phyloP scores from a whole-genome alignment of 345 rosid species.

The Clarkia xantiana region DNA sequence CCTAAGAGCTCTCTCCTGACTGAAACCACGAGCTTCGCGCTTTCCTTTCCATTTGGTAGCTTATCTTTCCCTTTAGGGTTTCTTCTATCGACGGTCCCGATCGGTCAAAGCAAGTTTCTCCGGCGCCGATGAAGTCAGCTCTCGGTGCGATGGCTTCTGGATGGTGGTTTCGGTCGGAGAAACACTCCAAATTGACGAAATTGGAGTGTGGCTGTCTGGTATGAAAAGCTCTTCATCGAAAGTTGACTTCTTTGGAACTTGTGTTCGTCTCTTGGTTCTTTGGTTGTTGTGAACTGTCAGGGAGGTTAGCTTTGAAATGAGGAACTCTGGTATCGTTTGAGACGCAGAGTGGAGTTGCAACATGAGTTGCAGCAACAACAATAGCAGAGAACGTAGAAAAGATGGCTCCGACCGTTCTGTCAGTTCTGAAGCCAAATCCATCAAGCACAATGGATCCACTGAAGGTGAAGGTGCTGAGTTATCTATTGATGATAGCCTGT shows the following conservation, averaged over 20 bases:
- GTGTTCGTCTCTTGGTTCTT: not conserved
- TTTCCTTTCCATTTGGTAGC: constrained; percentile 2
- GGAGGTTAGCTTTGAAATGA: constrained; percentile 21
- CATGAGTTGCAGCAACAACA: constrained; percentile 46
- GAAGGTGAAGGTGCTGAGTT: constrained; percentile 12
- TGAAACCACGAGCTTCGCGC: constrained; percentile 4
- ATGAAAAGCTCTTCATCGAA: not conserved
- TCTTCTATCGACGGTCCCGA: constrained; percentile 8
- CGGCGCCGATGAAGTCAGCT: not conserved
- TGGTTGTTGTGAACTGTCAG: not conserved
- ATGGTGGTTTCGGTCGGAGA: constrained; percentile 6
- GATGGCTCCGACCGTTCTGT: constrained; percentile 12
- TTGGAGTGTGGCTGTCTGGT: constrained; percentile 9
- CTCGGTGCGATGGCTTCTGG: not conserved
- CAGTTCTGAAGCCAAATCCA: constrained; percentile 10
- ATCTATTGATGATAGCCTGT: constrained; percentile 46
- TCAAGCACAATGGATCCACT: constrained; percentile 25
- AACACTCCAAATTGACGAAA: constrained; percentile 4
- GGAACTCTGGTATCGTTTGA: constrained; percentile 25
- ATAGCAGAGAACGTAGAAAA: constrained; percentile 18
- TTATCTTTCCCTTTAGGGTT: not conserved
- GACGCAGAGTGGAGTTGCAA: constrained; percentile 17
- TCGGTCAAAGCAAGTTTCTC: constrained; percentile 9
- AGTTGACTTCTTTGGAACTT: not conserved
- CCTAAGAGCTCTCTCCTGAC: constrained; percentile 8